Evolutionary conservation across 495 filamentous ascomycete species (phyloP).

Genomic region (Immersiella caudata): DNA sequence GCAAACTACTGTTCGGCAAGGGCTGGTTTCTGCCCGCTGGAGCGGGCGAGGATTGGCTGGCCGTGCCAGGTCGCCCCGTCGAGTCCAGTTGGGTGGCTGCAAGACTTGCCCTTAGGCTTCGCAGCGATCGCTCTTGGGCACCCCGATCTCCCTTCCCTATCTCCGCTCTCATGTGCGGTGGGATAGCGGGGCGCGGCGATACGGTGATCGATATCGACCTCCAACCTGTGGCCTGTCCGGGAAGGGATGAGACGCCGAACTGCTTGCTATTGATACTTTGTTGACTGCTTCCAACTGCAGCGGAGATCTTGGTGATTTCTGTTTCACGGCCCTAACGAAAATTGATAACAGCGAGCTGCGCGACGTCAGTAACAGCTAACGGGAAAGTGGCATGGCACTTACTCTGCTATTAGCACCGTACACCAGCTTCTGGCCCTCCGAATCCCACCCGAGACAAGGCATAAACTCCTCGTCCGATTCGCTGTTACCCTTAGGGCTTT

Average conservation of each 20-base stretch:
- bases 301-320: background rate
- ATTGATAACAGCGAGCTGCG: slow-evolving; percentile 51
- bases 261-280: too few species aligned
- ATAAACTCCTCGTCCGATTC: slow-evolving; percentile 50
- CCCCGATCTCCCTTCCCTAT: background rate
- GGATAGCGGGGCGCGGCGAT: background rate
- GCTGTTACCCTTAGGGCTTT: slow-evolving; percentile 50
- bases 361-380: slow-evolving; percentile 25
- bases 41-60: too few species aligned
- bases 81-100: background rate
- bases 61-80: too few species aligned
- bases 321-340: slow-evolving; percentile 38
- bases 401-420: slow-evolving; percentile 73
- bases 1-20: too few species aligned
- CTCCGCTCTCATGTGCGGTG: background rate
- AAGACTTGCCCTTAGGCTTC: background rate
- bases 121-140: background rate
- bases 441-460: slow-evolving; percentile 74
- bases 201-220: too few species aligned
- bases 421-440: slow-evolving; percentile 71
- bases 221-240: too few species aligned
- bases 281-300: background rate
- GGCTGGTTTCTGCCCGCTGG: too few species aligned
- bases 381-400: slow-evolving; percentile 32
- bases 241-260: too few species aligned